Percentiles rank a stretch among this genome's conserved stretches.
Conservation (phyloP, 2,329 filamentous ascomycete species). For the Colletotrichum camelliae region DNA sequence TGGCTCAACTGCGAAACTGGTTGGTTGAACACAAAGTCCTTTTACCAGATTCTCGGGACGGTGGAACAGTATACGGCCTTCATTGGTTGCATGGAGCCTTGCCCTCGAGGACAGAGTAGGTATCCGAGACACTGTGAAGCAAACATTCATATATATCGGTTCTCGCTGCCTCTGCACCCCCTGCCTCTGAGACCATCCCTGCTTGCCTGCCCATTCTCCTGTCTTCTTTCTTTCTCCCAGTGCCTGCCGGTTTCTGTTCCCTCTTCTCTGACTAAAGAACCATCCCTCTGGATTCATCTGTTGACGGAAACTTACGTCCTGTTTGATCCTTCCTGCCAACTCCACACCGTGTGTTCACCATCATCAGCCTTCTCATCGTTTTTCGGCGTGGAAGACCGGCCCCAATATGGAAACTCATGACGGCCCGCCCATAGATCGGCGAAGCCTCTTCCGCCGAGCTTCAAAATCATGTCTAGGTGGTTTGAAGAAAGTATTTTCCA, state of each 20-base stretch:
- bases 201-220: background rate
- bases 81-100: background rate
- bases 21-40: background rate
- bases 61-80: slow-evolving; percentile 1
- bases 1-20: background rate
- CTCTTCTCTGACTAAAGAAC: background rate
- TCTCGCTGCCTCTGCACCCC: background rate
- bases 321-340: background rate
- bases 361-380: background rate
- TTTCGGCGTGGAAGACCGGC: background rate
- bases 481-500: background rate
- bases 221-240: background rate
- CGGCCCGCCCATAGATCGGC: background rate
- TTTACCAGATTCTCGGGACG: slow-evolving; percentile 1
- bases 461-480: background rate
- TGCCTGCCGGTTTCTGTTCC: background rate
- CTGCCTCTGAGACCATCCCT: background rate
- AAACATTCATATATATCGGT: slow-evolving; percentile 9
- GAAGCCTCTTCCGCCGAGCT: background rate
- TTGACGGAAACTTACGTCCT: background rate
- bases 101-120: background rate
- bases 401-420: background rate
- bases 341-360: background rate
- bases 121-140: slow-evolving; percentile 16
- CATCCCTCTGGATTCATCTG: background rate